Evolutionary conservation across 371 early-diverging fungal genomes (phyloP).

Genomic region (Mucor irregularis): DNA sequence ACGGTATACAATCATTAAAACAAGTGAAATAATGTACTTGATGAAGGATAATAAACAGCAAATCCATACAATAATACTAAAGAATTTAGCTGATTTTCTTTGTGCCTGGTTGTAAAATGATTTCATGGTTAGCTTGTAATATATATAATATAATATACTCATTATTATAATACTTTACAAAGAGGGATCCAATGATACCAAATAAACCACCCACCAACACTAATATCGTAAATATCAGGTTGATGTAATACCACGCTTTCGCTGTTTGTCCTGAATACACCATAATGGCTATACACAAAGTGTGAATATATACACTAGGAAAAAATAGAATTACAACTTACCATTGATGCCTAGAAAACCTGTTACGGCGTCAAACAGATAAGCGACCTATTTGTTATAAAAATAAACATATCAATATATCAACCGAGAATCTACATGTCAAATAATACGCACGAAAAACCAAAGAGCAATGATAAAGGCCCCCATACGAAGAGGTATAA

Average conservation of each 20-base stretch:
- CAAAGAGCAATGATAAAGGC: constrained; percentile 35
- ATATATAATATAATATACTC: neutral
- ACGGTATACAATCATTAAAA: constrained; percentile 34
- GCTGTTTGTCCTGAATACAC: constrained; percentile 50
- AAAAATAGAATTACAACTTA: constrained; percentile 3
- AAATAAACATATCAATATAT: neutral
- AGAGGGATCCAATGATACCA: constrained; percentile 46
- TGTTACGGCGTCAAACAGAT: constrained; percentile 45
- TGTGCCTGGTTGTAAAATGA: constrained; percentile 26
- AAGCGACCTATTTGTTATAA: constrained; percentile 29
- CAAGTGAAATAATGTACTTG: constrained; percentile 42
- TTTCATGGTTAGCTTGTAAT: neutral
- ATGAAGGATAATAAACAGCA: constrained; percentile 40
- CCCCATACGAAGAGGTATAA: constrained; percentile 33
- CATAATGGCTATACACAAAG: constrained; percentile 31
- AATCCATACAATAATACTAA: constrained; percentile 48
- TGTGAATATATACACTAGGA: neutral
- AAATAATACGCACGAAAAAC: constrained; percentile 25
- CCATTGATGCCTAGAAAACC: constrained; percentile 51
- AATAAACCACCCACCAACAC: constrained; percentile 43
- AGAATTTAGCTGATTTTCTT: constrained; percentile 42
- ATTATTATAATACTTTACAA: constrained; percentile 25
- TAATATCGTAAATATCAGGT: constrained; percentile 39
- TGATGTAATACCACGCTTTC: constrained; percentile 46
- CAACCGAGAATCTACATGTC: neutral